phyloP scores from a whole-genome alignment of 1,284 basidiomycete species.

The Rhodofomes roseus region DNA sequence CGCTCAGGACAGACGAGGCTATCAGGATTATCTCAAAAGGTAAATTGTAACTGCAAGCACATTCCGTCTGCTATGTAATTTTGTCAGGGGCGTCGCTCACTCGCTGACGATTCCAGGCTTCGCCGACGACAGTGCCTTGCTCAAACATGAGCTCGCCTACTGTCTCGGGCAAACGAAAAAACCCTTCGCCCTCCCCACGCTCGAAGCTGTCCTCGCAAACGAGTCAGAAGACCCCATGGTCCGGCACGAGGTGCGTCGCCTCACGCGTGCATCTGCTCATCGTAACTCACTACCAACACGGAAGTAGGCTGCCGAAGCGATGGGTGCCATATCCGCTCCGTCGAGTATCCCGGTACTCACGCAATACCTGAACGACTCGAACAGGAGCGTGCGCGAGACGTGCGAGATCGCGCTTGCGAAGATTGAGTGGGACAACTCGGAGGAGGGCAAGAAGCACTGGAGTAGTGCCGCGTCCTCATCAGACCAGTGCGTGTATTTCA shows the following conservation, averaged over 20 bases:
- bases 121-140: constrained; percentile 81
- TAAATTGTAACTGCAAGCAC: constrained; percentile 27
- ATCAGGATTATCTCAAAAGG: constrained; percentile 86
- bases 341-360: constrained; percentile 69
- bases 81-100: not conserved
- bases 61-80: not conserved
- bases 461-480: constrained; percentile 29
- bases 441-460: constrained; percentile 55
- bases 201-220: constrained; percentile 76
- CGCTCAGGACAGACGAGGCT: constrained; percentile 77
- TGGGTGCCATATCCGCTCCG: constrained; percentile 87
- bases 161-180: constrained; percentile 92
- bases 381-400: constrained; percentile 89
- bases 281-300: not conserved
- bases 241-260: constrained; percentile 77
- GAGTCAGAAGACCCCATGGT: constrained; percentile 91
- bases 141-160: constrained; percentile 98
- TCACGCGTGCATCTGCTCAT: not conserved
- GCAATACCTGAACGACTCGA: constrained; percentile 71
- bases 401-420: constrained; percentile 97
- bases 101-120: constrained; percentile 55
- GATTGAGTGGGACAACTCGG: constrained; percentile 89
- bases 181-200: constrained; percentile 69
- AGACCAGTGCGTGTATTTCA: constrained; percentile 25
- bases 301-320: constrained; percentile 88